Base-by-base conservation (phyloP, 768 basidiomycete species). In the Lactarius sanguifluus region DNA sequence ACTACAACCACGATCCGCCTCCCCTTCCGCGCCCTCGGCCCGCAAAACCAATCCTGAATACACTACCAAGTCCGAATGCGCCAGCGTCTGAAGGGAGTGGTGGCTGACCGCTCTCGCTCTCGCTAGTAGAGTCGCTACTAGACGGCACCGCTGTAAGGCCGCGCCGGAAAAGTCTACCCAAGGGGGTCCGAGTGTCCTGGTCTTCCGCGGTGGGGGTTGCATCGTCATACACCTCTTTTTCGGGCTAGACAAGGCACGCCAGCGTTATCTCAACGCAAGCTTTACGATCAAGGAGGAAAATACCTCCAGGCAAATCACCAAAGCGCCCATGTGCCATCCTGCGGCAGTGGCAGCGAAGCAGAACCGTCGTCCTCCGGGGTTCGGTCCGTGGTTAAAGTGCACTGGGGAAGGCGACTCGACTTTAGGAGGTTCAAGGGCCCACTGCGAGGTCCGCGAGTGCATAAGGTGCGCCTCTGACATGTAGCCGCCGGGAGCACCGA, bases 311-410 rank as follows among this genome's bases (percentile, higher is more conserved):
- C 94, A 91, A 47, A 96, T 88, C 3, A 92, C 91, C 57, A 98
- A 79, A 1, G 94, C 93, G 9, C 94, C 95, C 64, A 85, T 90
- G 72, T 98, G 96, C 95, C 94, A 96, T 12, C 96, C 96, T 0
- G 86, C 83, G 3, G 95, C 92, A 5, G 92, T 84, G 6, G 88
- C 86, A 1, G 84, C 84, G 70, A 96, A 91, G 71, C 91, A 93
- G 72, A 91, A 97, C 69, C 81, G 85, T 25, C 61, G 66, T 18
- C 70, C 70, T 15, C 74, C 76, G 5, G 62, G 62, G 71, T 81
- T 83, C 62, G 76, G 77, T n/a, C 75, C 79, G 69, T 86, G 81
- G 70, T 87, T 87, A 72, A 96, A 96, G 66, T 81, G 78, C 52
- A 96, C 88, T 75, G 86, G 85, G 1, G 87, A 83, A 0, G 94